Percentiles rank a stretch among this genome's conserved stretches.
phyloP scores from a whole-genome alignment of 345 rosid genomes.

The Lagerstroemia speciosa region DNA sequence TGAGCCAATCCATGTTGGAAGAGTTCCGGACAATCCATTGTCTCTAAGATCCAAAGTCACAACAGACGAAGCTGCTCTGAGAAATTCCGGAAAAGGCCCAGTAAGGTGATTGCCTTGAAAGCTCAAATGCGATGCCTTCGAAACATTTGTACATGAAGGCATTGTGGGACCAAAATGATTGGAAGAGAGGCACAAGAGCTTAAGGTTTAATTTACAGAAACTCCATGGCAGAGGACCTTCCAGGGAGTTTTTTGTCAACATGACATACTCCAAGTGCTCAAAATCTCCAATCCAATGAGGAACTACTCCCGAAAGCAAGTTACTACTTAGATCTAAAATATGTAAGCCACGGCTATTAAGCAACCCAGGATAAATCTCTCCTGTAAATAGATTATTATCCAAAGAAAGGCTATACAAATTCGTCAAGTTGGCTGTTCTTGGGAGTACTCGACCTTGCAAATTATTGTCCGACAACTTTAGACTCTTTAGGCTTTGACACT shows the following conservation, averaged over 20 bases:
- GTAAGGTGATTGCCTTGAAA: not conserved
- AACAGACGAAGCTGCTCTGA: not conserved
- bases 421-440: not conserved
- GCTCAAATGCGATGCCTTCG: not conserved
- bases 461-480: conserved; percentile 5
- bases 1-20: not conserved
- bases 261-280: not conserved
- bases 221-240: conserved; percentile 2
- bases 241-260: not conserved
- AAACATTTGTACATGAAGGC: not conserved
- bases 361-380: not conserved
- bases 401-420: not conserved
- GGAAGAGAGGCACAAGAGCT: conserved; percentile 11
- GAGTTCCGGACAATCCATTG: not conserved
- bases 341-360: not conserved
- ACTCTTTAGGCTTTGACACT: not conserved
- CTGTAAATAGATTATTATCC: not conserved
- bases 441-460: not conserved
- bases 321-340: not conserved
- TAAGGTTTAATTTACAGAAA: not conserved
- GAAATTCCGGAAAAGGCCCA: conserved; percentile 1
- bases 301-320: not conserved
- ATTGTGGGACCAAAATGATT: not conserved
- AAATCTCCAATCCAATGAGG: not conserved
- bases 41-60: conserved; percentile 10